These are phyloP conservation scores for Penicillium desertorum DNA, from an alignment of 495 filamentous ascomycete species.

Conservation along the genomic window DNA sequence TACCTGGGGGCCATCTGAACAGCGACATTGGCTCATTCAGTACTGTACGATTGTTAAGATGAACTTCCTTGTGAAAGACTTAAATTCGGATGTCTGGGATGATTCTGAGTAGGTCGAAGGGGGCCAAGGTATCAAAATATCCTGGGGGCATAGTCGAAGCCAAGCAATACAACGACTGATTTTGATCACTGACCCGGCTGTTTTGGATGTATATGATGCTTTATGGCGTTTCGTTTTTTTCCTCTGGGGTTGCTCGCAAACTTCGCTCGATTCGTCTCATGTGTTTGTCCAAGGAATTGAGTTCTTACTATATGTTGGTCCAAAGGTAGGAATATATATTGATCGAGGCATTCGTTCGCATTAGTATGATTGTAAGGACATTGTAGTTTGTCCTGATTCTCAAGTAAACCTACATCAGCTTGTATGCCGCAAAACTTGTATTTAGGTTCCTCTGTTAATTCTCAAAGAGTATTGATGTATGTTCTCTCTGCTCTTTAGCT, in stretches of 20 bases:
- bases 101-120: not conserved
- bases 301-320: too few relatives aligned
- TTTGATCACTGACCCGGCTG: not conserved
- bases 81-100: not conserved
- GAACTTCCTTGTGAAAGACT: not conserved
- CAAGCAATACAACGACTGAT: not conserved
- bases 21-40: not conserved
- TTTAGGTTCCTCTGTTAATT: too few relatives aligned
- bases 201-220: not conserved
- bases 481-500: too few relatives aligned
- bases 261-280: too few relatives aligned
- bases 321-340: not conserved
- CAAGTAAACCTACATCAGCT: not conserved
- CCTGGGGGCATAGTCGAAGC: not conserved
- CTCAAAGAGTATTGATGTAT: not conserved
- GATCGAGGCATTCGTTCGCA: not conserved
- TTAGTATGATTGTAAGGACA: not conserved
- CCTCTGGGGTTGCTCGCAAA: too few relatives aligned
- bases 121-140: not conserved
- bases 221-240: not conserved
- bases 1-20: not conserved
- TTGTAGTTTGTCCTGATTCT: not conserved
- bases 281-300: too few relatives aligned
- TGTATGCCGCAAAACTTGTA: not conserved
- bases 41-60: not conserved